Base-by-base conservation (phyloP, 495 filamentous ascomycete genomes). In the Penicillium longicatenatum region DNA sequence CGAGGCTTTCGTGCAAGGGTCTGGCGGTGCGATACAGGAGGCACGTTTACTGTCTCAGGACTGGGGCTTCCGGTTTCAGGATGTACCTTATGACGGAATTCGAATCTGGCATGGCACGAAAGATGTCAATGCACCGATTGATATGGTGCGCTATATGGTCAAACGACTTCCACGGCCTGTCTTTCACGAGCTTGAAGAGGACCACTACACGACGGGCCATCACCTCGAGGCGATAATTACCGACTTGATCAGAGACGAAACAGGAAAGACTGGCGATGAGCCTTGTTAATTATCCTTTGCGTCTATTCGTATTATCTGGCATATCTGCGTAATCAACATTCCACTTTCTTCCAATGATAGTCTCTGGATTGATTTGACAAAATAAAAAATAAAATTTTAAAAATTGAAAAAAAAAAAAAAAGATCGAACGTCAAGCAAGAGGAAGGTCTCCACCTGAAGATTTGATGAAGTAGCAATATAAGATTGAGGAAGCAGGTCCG, bases 1-100 rank as follows among this genome's bases (percentile, higher is more conserved):
- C 24, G 70, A 75, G 43, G 63, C 57, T 2, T 76, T 79, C 50
- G 52, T 41, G 6, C 61, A 64, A 11, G 58, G 61, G 2, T 17
- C 54, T 29, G 31, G 11, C 4, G 57, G 54, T 26, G 47, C 58
- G 29, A 39, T 56, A 3, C 47, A 56, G 17, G 52, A 61, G 8
- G 53, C 58, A 4, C 58, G 33, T 31, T 41, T 61, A 9, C 39
- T 61, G 1, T 55, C 53, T 55, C 52, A 12, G 30, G 26, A 26
- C 24, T 61, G 58, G 58, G 58, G 52, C 0, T 55, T 61, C 41
- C 7, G 46, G 2, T 52, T 61, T 37, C 46, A 61, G 17, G 53
- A 56, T 12, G 48, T 61, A 6, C 35, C 39, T 9, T 56, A 61
- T 19, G 24, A 47, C 21, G 31, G 43, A 20, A 30, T 61, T 14